These are phyloP conservation scores for Periconia sp. DNA, from an alignment of 2,329 filamentous ascomycete genomes.

Conservation along the genomic window DNA sequence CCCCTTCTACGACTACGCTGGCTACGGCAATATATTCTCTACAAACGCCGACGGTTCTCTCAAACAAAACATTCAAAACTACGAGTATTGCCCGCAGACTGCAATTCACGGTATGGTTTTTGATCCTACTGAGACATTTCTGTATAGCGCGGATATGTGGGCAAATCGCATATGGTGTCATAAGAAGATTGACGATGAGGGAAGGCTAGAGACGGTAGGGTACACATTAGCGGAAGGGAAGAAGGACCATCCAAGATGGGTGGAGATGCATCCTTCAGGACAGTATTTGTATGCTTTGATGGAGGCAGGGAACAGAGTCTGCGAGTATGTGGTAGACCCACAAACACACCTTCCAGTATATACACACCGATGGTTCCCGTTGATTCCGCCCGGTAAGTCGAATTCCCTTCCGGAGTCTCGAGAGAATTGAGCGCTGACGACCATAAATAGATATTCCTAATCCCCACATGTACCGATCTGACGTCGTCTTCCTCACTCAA, in stretches of 20 bases:
- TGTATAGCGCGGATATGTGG: constrained; percentile 80
- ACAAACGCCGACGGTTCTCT: constrained; percentile 65
- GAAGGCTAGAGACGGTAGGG: constrained; percentile 72
- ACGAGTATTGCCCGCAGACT: constrained; percentile 70
- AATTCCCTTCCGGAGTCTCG: background rate
- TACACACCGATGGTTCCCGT: constrained; percentile 75
- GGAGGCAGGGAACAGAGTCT: constrained; percentile 86
- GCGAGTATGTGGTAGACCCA: constrained; percentile 80
- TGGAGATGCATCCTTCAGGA: constrained; percentile 79
- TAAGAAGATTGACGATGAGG: constrained; percentile 67
- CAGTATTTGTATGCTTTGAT: constrained; percentile 85
- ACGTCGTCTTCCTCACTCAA: constrained; percentile 76
- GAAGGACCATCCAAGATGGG: constrained; percentile 85
- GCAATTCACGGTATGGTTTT: constrained; percentile 86
- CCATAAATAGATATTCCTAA: constrained; percentile 51
- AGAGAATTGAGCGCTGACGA: constrained; percentile 1
- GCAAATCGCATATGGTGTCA: constrained; percentile 87
- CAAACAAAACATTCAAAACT: constrained; percentile 72
- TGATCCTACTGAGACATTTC: constrained; percentile 72
- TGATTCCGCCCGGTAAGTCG: constrained; percentile 78
- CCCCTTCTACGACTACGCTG: constrained; percentile 86
- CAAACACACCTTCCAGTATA: constrained; percentile 76
- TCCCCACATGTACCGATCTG: constrained; percentile 75
- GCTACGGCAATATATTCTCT: constrained; percentile 78
- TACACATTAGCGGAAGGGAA: constrained; percentile 72